These are phyloP conservation scores for Amaranthus hypochondriacus DNA, from an alignment of 148 eudicot species.

Conservation along the genomic window DNA sequence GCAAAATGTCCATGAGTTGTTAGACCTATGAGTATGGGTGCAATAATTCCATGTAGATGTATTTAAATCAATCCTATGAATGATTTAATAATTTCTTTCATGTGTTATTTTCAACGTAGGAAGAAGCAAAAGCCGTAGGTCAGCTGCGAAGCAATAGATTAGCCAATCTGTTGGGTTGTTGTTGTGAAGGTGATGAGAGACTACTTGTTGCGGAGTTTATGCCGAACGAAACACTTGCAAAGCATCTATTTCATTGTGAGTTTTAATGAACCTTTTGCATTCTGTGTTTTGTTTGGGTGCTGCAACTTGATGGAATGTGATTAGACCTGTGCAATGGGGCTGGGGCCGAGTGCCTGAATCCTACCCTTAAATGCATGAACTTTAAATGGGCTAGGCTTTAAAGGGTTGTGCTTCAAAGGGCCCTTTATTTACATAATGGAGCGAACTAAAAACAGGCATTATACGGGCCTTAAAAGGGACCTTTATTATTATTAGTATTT, in stretches of 20 bases:
- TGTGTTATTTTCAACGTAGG: slow-evolving; percentile 36
- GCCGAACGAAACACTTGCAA: slow-evolving; percentile 95
- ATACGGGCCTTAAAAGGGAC: no score
- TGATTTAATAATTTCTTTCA: not conserved
- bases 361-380: no score
- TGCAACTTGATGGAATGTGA: slow-evolving; percentile 11
- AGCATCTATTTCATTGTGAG: slow-evolving; percentile 94
- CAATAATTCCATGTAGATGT: not conserved
- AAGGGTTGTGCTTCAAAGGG: no score
- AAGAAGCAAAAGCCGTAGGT: slow-evolving; percentile 93
- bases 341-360: no score
- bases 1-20: not conserved
- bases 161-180: slow-evolving; percentile 88
- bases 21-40: not conserved
- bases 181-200: slow-evolving; percentile 84
- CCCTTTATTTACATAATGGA: no score
- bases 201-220: slow-evolving; percentile 93
- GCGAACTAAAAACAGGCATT: no score
- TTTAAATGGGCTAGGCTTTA: no score
- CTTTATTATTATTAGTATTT: no score
- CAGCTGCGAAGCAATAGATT: slow-evolving; percentile 73
- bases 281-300: slow-evolving; percentile 1
- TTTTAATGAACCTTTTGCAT: not conserved
- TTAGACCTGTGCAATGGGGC: no score
- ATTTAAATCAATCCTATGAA: not conserved